Conservation (phyloP, 371 early-diverging fungal genomes). For the Funneliformis caledonium region DNA sequence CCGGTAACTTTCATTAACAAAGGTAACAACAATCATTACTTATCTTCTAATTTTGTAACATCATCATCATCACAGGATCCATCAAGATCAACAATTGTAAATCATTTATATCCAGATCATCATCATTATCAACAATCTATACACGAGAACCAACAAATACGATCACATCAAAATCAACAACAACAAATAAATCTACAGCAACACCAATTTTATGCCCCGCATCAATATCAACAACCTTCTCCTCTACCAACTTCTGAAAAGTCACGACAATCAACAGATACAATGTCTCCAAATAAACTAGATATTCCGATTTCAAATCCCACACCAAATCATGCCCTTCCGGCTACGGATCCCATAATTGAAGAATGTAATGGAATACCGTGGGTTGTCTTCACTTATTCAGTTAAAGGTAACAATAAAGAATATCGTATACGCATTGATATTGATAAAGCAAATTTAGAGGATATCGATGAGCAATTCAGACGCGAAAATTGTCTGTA, state of each 20-base stretch:
- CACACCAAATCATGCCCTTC: conserved; percentile 46
- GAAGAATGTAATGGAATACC: conserved; percentile 65
- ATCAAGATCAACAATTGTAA: conserved; percentile 6
- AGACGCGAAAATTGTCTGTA: conserved; percentile 86
- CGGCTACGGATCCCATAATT: conserved; percentile 57
- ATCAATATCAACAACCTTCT: conserved; percentile 1
- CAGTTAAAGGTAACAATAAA: conserved; percentile 64
- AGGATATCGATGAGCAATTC: conserved; percentile 71
- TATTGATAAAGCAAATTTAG: conserved; percentile 65
- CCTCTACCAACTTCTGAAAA: not conserved
- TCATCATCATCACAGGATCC: not conserved
- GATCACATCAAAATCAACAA: not conserved
- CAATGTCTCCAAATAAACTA: not conserved
- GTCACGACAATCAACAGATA: not conserved
- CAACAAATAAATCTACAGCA: conserved; percentile 12
- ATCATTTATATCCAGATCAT: conserved; percentile 3
- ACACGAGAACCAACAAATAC: not conserved
- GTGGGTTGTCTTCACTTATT: conserved; percentile 73
- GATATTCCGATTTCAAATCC: conserved; percentile 22
- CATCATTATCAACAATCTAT: not conserved
- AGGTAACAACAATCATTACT: not conserved
- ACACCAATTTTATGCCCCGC: not conserved
- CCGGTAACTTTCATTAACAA: not conserved
- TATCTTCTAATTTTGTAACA: not conserved
- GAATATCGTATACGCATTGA: conserved; percentile 82